Conservation (phyloP, 2,329 filamentous ascomycete genomes). For the Cladobotryum protrusum region DNA sequence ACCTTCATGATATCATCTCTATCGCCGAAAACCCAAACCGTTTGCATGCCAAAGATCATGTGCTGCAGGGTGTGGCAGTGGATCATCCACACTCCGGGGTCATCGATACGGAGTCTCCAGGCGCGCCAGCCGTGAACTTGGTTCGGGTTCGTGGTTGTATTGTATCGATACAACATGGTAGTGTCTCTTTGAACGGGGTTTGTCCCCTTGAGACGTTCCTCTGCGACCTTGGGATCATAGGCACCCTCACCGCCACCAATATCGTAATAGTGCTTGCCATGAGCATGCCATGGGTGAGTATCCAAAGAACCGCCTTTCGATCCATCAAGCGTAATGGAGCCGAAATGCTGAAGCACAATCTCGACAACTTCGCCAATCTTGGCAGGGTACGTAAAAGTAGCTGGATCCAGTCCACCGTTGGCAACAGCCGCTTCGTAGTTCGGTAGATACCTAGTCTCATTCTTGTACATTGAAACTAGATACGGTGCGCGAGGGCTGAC, state of each 20-base stretch:
- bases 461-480: conserved; percentile 13
- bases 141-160: conserved; percentile 30
- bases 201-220: conserved; percentile 7
- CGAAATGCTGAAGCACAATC: conserved; percentile 42
- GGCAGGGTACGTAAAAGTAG: conserved; percentile 44
- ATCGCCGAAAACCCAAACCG: conserved; percentile 22
- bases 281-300: conserved; percentile 14
- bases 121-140: conserved; percentile 51
- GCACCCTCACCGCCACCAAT: conserved; percentile 13
- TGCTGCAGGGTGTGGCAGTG: conserved; percentile 55
- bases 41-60: conserved; percentile 44
- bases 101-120: conserved; percentile 45
- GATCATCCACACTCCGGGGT: conserved; percentile 52
- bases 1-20: conserved; percentile 14
- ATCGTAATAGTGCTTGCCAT: conserved; percentile 13
- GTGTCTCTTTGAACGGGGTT: conserved; percentile 37
- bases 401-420: conserved; percentile 49
- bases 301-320: conserved; percentile 19
- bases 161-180: conserved; percentile 52
- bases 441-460: conserved; percentile 25
- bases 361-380: conserved; percentile 51
- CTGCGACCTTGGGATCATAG: conserved; percentile 4
- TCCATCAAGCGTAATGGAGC: conserved; percentile 22
- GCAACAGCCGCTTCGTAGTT: conserved; percentile 43
- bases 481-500: conserved; percentile 9